These are phyloP conservation scores for Casaregolazyma suthepensis DNA, from an alignment of 1,139 yeast species.

Conservation along the genomic window DNA sequence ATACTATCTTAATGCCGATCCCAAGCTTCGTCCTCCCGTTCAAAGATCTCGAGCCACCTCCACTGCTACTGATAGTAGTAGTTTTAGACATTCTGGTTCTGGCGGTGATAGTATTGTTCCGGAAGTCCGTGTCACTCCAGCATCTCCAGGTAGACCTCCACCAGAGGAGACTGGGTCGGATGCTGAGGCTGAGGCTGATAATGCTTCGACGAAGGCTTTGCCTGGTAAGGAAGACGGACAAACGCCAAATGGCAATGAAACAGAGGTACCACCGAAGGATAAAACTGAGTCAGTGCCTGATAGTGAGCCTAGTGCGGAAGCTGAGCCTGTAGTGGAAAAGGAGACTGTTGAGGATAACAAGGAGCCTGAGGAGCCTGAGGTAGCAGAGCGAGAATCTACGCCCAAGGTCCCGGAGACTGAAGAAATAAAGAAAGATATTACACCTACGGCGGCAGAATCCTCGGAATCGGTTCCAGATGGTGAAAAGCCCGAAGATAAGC, in stretches of 20 bases:
- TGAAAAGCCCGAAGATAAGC: not conserved
- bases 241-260: not conserved
- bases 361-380: slow-evolving; percentile 15
- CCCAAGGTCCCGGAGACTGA: not conserved
- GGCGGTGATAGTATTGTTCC: slow-evolving; percentile 8
- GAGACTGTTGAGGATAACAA: slow-evolving; percentile 14
- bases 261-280: not conserved
- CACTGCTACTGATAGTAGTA: slow-evolving; percentile 20
- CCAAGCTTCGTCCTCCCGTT: slow-evolving; percentile 30
- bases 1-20: slow-evolving; percentile 38
- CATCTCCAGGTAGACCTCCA: slow-evolving; percentile 1
- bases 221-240: not conserved
- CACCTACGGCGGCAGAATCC: not conserved
- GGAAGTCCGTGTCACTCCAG: slow-evolving; percentile 6
- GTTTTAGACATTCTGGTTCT: slow-evolving; percentile 4
- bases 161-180: slow-evolving; percentile 1
- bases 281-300: slow-evolving; percentile 2
- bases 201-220: not conserved
- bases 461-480: not conserved
- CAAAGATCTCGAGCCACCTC: slow-evolving; percentile 27
- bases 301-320: slow-evolving; percentile 9
- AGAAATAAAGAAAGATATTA: not conserved
- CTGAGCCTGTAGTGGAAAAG: slow-evolving; percentile 10
- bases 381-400: slow-evolving; percentile 15
- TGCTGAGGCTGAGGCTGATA: not conserved